Evolutionary conservation across 768 basidiomycete genomes (phyloP).

Genomic region (Floccularia luteovirens): DNA sequence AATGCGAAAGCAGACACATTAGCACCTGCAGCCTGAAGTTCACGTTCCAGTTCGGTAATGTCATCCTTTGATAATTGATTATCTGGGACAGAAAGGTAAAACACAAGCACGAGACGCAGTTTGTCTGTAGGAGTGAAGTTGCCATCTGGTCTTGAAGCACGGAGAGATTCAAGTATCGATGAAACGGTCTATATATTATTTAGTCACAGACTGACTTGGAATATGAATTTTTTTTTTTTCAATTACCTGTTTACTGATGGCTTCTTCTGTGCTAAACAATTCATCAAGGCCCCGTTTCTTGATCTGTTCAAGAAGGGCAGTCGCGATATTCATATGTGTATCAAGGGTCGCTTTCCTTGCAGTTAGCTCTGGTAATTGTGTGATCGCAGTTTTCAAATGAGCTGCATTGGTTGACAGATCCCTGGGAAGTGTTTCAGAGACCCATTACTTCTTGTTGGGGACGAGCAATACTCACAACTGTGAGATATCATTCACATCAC

Average conservation of each 20-base stretch:
- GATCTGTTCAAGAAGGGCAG: constrained; percentile 89
- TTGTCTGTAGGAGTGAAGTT: constrained; percentile 75
- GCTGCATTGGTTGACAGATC: constrained; percentile 91
- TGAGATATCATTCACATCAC: constrained; percentile 90
- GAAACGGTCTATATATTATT: constrained; percentile 55
- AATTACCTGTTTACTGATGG: constrained; percentile 81
- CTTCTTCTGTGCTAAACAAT: constrained; percentile 95
- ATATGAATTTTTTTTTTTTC: too few species aligned
- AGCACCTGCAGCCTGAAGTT: constrained; percentile 75
- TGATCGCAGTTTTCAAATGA: constrained; percentile 95
- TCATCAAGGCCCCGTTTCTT: constrained; percentile 93
- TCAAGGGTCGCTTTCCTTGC: constrained; percentile 95
- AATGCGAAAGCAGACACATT: constrained; percentile 85
- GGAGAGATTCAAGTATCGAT: constrained; percentile 82
- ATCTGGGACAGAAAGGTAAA: constrained; percentile 85
- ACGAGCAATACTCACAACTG: constrained; percentile 60
- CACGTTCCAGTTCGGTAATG: constrained; percentile 78
- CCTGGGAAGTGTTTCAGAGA: constrained; percentile 24
- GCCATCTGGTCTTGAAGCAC: constrained; percentile 58
- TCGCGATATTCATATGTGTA: constrained; percentile 99
- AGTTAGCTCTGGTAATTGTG: constrained; percentile 92
- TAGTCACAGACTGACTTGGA: constrained; percentile 1
- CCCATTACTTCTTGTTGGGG: neutral
- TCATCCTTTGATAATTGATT: constrained; percentile 83
- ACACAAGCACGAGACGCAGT: constrained; percentile 90